Base-by-base conservation (phyloP, 2,329 filamentous ascomycete genomes). In the Aspergillus hiratsukae region DNA sequence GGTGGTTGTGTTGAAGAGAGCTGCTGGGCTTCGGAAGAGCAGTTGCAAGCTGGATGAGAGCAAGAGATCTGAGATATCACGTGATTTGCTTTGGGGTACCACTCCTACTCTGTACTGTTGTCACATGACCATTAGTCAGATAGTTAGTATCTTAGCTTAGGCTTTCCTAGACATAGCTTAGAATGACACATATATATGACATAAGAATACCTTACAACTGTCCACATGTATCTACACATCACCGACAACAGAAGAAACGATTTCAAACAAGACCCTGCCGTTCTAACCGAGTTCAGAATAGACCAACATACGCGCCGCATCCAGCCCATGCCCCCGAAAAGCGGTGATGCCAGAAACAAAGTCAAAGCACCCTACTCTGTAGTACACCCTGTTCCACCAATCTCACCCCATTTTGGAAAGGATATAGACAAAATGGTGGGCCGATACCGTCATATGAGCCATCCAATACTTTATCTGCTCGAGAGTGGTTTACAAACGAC, bases 331-430 rank as follows among this genome's bases (percentile, higher is more conserved):
- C 79, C 0, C 80, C 78, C 81, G 61, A 4, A 79, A 61, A 10
- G 81, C 81, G 5, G 80, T 83, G 3, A 79, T 72, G 1, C 81
- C 82, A 1, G 81, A 59, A 83, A 84, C n/a, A 81, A 72, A 58
- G 84, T 83, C 63, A 85, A 62, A 10, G 74, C 72, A 1, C 81
- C 81, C 65, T 80, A 84, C 2, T 79, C 75, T 48, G 77, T 81
- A 4, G 78, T 76, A 61, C 81, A 84, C 0, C 76, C 80, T 5
- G 74, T 71, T 25, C 71, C 52, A 71, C 64, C 27, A 71, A 75
- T 57, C 70, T 65, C 49, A 6, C 35, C 50, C 5, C 31, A 14
- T 11, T 14, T 4, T 31, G 14, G 31, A 14, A 35, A 35, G 31
- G 31, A 35, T 35, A 35, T 35, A 6, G 31, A 14, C 11, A 35